Base-by-base conservation (phyloP, 1,284 basidiomycete species). In the Leccinum angustisporum region DNA sequence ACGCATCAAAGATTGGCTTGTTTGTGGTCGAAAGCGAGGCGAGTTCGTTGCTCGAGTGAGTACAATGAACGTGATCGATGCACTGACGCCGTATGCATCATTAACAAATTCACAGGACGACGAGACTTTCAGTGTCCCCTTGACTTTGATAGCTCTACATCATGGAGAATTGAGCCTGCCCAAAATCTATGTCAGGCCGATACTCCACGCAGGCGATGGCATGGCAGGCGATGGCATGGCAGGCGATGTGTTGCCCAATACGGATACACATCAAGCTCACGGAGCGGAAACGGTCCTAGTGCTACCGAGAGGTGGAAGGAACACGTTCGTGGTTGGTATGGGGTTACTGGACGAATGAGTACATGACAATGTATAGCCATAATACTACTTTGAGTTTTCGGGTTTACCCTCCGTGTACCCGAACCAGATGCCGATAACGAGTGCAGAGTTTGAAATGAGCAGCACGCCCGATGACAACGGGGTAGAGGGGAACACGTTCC, bases 401-500 rank as follows among this genome's bases (percentile, higher is more conserved):
- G 58, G 52, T 68, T 63, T 76, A 9, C 79, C 81, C 67, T 80
- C 77, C 1, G 80, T 69, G 62, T 79, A 77, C 51, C 85, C 83
- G 59, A 80, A 83, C 83, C 86, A 91, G 21, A 92, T 70, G 0
- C 92, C 92, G 8, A 79, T 60, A 1, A 95, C 69, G 11, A 95
- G 74, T 1, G 82, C 64, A 0, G 76, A 56, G 70, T 96, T 88
- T 30, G 86, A 83, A 9, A 67, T 70, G 0, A 90, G 75, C 38
- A 97, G 76, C 11, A 87, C 63, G 10, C 74, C 78, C 1, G 94
- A 96, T 0, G 92, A 95, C 3, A 86, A 50, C 0, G 75, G 64
- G 1, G 93, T 96, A 0, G 94, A 91, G 1, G 95, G 95, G 70
- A 87, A 95, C 0, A 90, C 83, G 66, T 94, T 92, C 93, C 95